Conservation (phyloP, 2,329 filamentous ascomycete genomes). For the Botryotinia convoluta region DNA sequence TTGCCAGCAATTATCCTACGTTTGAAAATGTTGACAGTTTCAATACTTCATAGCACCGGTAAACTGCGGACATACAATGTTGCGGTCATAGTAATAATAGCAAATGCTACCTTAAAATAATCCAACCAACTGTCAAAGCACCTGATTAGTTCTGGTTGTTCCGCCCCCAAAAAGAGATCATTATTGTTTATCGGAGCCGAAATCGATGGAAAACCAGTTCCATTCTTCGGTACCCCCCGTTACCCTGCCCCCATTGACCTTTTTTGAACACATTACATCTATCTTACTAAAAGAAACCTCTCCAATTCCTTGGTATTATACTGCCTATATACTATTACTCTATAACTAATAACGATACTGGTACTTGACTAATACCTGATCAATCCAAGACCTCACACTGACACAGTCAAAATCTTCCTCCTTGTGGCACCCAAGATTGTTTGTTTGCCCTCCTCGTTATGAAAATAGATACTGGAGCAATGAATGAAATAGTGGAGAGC, state of each 20-base stretch:
- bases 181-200: background rate
- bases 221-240: background rate
- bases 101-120: background rate
- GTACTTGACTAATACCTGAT: background rate
- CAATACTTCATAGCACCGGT: background rate
- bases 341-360: background rate
- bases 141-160: background rate
- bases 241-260: background rate
- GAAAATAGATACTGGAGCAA: background rate
- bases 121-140: background rate
- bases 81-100: background rate
- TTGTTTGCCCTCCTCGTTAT: background rate
- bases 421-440: constrained; percentile 11
- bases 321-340: background rate
- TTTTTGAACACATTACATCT: background rate
- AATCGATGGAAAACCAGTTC: background rate
- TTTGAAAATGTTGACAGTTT: background rate
- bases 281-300: background rate
- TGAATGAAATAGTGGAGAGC: background rate
- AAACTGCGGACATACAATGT: background rate
- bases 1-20: background rate
- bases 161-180: background rate
- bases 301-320: background rate
- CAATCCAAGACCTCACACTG: background rate
- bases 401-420: background rate